A percentile compares a stretch with the other conserved stretches of the same genome.
phyloP scores from a whole-genome alignment of 2,329 filamentous ascomycete species.

The Claviceps digitariae region DNA sequence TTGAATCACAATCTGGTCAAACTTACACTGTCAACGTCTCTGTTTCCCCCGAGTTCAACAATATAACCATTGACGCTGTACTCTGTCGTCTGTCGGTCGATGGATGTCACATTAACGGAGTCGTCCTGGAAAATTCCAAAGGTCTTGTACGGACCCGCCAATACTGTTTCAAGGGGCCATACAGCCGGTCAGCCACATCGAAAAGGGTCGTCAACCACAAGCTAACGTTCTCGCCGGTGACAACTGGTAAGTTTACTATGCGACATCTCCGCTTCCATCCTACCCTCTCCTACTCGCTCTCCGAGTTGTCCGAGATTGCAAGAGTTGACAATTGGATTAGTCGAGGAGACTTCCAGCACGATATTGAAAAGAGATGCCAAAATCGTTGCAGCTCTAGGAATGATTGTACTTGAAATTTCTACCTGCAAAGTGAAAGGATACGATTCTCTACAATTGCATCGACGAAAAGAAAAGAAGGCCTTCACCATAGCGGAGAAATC shows the following conservation, averaged over 20 bases:
- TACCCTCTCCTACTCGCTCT: too few relatives aligned
- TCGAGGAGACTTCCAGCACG: conserved; percentile 4
- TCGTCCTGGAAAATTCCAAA: too few relatives aligned
- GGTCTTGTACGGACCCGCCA: too few relatives aligned
- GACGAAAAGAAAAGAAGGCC: background rate
- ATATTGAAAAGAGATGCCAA: background rate
- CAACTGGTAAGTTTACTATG: background rate
- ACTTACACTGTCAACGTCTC: conserved; percentile 8
- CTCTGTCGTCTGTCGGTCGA: conserved; percentile 3
- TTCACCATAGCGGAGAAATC: conserved; percentile 11
- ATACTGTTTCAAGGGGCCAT: background rate
- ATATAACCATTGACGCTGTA: accelerated
- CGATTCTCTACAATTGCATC: accelerated
- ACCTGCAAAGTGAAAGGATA: background rate
- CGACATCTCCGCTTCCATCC: background rate
- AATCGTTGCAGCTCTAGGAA: conserved; percentile 7
- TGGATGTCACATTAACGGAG: background rate
- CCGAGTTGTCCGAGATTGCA: background rate
- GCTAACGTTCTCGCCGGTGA: background rate
- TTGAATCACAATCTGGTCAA: conserved; percentile 12
- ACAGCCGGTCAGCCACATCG: too few relatives aligned
- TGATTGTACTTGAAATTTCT: conserved; percentile 4
- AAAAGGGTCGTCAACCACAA: background rate
- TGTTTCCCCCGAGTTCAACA: background rate
- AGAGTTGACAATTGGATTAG: background rate